A percentile compares a stretch with the other conserved stretches of the same genome.
Conservation (phyloP, 2,329 filamentous ascomycete genomes). For the Aspergillus floridensis region DNA sequence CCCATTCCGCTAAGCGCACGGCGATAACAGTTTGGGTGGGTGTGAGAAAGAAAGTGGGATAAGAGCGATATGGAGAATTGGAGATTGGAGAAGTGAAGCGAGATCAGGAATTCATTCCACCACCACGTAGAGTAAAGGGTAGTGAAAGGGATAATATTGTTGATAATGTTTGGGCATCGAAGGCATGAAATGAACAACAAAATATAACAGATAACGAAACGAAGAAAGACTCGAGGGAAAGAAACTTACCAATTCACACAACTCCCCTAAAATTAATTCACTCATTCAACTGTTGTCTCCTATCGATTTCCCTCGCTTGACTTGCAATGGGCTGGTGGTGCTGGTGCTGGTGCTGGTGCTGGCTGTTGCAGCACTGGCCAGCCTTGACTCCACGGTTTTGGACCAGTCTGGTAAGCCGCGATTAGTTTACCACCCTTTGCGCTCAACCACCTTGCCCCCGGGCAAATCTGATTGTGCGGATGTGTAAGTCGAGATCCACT, state of each 20-base stretch:
- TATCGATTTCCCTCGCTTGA: background rate
- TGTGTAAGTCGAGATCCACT: slow-evolving; percentile 5
- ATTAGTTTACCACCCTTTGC: slow-evolving; percentile 5
- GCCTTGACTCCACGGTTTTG: slow-evolving; percentile 4
- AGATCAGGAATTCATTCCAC: background rate
- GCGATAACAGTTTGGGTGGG: background rate
- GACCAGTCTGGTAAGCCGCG: slow-evolving; percentile 10
- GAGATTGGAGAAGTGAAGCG: background rate
- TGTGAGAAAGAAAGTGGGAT: background rate
- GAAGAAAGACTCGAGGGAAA: background rate
- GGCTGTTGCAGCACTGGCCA: slow-evolving; percentile 3
- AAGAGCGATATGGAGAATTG: background rate
- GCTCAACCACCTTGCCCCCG: background rate
- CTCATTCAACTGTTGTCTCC: background rate
- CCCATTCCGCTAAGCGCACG: slow-evolving; percentile 1
- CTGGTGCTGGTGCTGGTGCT: slow-evolving; percentile 1
- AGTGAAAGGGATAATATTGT: too few species aligned
- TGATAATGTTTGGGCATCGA: too few species aligned
- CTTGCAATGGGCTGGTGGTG: background rate
- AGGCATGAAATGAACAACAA: background rate
- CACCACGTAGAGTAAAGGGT: background rate
- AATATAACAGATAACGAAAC: background rate
- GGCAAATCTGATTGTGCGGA: slow-evolving; percentile 17
- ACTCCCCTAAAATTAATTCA: background rate
- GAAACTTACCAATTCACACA: background rate